Conservation (phyloP, 2,329 filamentous ascomycete species). For the Talaromyces verruculosus region DNA sequence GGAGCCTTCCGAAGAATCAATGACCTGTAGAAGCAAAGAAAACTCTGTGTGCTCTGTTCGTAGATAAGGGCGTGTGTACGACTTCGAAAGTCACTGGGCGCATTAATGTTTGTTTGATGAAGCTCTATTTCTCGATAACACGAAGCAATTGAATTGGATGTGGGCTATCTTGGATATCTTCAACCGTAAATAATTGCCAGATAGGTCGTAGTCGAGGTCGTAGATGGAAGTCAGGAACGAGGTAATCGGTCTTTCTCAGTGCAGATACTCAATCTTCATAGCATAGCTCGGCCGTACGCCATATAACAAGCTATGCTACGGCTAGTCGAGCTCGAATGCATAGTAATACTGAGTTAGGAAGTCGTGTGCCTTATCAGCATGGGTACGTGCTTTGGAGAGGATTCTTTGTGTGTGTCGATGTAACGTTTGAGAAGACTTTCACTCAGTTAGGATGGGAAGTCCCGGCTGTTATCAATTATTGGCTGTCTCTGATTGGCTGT, state of each 20-base stretch:
- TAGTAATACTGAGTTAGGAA: not conserved
- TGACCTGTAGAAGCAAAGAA: not conserved
- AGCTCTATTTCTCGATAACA: not conserved
- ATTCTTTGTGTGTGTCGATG: not conserved
- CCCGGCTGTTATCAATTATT: not conserved
- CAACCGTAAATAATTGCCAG: not conserved
- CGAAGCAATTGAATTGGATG: not conserved
- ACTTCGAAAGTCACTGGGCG: not conserved
- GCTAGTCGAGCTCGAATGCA: not conserved
- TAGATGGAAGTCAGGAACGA: not conserved
- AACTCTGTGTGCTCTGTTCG: not conserved
- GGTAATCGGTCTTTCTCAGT: not conserved
- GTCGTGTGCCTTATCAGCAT: not conserved
- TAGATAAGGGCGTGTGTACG: not conserved
- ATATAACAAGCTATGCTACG: not conserved
- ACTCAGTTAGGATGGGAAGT: not conserved
- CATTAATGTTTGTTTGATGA: not conserved
- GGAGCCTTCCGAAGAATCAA: not conserved
- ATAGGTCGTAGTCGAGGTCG: not conserved
- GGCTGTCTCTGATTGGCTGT: not conserved
- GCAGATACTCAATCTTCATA: not conserved
- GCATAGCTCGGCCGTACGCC: not conserved
- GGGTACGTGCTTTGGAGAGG: no score
- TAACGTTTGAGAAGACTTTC: not conserved
- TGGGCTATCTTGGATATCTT: not conserved